phyloP scores from a whole-genome alignment of 2,329 filamentous ascomycete genomes.

The Pseudogymnoascus sp. region DNA sequence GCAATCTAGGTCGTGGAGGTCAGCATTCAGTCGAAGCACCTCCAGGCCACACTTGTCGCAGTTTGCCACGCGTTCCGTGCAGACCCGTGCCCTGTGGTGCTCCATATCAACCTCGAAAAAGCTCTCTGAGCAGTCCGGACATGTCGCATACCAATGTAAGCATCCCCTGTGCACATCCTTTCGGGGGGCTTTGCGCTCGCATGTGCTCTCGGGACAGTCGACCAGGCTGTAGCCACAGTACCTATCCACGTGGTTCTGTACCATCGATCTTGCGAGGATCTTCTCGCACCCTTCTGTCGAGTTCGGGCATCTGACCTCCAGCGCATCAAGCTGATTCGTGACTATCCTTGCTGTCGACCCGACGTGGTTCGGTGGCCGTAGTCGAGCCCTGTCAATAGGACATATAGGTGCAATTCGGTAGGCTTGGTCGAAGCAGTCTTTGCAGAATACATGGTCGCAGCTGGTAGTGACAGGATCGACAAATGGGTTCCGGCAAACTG shows the following conservation, averaged over 20 bases:
- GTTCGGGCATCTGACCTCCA: constrained; percentile 52
- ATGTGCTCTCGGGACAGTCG: constrained; percentile 45
- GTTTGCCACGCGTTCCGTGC: constrained; percentile 28
- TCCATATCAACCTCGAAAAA: constrained; percentile 39
- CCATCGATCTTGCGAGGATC: constrained; percentile 42
- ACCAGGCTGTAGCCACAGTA: constrained; percentile 50
- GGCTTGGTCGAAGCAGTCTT: constrained; percentile 43
- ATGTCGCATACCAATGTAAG: constrained; percentile 43
- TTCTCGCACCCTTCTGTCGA: constrained; percentile 40
- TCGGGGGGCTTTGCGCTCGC: constrained; percentile 42
- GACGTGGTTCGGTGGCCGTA: constrained; percentile 29
- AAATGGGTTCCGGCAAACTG: constrained; percentile 50
- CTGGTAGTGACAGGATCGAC: constrained; percentile 51
- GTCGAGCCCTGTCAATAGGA: constrained; percentile 48
- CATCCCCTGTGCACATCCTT: constrained; percentile 45
- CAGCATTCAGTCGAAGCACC: constrained; percentile 21
- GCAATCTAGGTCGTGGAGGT: constrained; percentile 36
- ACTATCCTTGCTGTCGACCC: constrained; percentile 36
- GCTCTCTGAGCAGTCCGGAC: constrained; percentile 43
- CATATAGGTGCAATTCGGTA: constrained; percentile 37
- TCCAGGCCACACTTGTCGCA: constrained; percentile 23
- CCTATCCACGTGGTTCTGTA: constrained; percentile 47
- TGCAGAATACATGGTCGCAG: constrained; percentile 60
- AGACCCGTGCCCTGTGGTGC: constrained; percentile 39
- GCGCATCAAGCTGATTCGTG: constrained; percentile 50